These are phyloP conservation scores for Triticum timopheevii DNA, from an alignment of 176 grass and related monocot species.

Conservation along the genomic window DNA sequence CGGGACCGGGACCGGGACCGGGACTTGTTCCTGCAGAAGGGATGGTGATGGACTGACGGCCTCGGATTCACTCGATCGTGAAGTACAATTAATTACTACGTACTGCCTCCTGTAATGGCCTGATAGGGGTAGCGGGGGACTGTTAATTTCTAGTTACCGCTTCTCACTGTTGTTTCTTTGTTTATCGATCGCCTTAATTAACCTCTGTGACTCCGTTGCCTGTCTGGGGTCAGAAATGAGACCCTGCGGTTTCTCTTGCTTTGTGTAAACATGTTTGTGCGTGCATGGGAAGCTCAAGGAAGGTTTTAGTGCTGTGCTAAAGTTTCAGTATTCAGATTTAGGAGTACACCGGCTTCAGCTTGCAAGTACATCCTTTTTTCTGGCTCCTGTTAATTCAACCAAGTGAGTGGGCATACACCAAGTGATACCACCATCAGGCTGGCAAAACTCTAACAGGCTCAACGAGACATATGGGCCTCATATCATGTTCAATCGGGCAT, in stretches of 20 bases:
- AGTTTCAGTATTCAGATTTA: background rate
- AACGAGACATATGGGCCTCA: too few relatives aligned
- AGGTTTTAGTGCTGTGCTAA: background rate
- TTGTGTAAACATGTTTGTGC: background rate
- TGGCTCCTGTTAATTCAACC: background rate
- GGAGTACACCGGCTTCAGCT: background rate
- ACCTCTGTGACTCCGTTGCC: background rate
- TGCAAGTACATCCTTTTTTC: constrained; percentile 19
- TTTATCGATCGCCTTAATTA: background rate
- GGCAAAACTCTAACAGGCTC: too few relatives aligned
- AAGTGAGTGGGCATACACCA: too few relatives aligned
- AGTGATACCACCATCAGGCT: too few relatives aligned
- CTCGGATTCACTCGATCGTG: constrained; percentile 22
- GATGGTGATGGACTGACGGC: constrained; percentile 50
- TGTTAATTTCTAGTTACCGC: background rate
- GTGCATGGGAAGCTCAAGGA: background rate
- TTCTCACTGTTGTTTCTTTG: background rate
- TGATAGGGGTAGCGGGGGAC: background rate
- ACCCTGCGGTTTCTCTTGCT: background rate
- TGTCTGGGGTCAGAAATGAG: background rate
- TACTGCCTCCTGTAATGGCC: background rate
- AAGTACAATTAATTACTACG: background rate
- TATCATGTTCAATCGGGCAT: too few relatives aligned
- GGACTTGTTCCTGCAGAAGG: constrained; percentile 55
- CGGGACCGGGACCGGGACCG: constrained; percentile 44